Percentiles rank a stretch among this genome's conserved stretches.
Conservation (phyloP, 768 basidiomycete species). For the Mycena pura region DNA sequence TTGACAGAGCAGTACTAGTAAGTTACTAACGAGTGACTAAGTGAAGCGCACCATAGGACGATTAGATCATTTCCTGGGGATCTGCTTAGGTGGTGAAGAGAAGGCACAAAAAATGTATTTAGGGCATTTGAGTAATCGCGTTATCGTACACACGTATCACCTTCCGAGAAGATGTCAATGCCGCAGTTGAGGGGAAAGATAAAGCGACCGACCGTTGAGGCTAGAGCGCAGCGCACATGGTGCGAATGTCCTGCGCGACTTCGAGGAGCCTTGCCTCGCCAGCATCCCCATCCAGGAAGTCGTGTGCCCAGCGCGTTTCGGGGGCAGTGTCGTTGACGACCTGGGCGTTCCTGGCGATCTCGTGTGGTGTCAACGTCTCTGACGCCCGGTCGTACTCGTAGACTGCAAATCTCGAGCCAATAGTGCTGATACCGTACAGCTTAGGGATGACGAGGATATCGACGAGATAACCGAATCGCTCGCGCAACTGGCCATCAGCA, state of each 20-base stretch:
- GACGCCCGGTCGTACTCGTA: conserved; percentile 28
- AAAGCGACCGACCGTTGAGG: neutral
- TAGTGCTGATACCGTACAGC: conserved; percentile 34
- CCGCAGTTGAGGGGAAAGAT: no score
- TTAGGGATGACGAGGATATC: conserved; percentile 22
- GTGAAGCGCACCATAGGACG: no score
- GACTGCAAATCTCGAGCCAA: conserved; percentile 33
- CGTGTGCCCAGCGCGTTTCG: conserved; percentile 31
- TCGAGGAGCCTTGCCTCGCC: conserved; percentile 5
- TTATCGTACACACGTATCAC: no score
- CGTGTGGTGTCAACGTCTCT: conserved; percentile 21
- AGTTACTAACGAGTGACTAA: no score
- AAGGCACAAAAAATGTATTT: no score
- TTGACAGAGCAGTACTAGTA: no score
- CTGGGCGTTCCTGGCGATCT: conserved; percentile 23
- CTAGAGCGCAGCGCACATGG: neutral
- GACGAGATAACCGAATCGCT: conserved; percentile 26
- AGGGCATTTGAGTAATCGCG: no score
- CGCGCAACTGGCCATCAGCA: conserved; percentile 37
- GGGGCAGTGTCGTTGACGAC: conserved; percentile 35
- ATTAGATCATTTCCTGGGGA: no score
- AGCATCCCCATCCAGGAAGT: conserved; percentile 25
- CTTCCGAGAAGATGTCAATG: no score
- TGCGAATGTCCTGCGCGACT: neutral
- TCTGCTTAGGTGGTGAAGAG: no score